Conservation (phyloP, 305 asterid genomes). For the Solanum hybrid region DNA sequence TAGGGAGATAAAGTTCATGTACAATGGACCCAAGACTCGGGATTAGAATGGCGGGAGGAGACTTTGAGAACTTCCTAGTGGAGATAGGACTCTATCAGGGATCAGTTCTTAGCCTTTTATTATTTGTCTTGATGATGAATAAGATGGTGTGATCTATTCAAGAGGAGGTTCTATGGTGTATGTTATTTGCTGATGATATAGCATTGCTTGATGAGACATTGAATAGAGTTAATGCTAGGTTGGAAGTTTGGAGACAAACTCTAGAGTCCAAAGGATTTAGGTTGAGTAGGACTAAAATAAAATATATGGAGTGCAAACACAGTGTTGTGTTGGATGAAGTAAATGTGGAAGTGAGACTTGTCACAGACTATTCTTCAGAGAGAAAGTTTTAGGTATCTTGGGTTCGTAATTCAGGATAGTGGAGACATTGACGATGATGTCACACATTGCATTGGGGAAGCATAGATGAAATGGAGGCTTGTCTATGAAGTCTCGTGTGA, state of each 20-base stretch:
- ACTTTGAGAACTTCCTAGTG: no score
- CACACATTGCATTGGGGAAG: neutral
- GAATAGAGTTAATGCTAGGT: neutral
- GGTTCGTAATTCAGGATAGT: neutral
- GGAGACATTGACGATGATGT: neutral
- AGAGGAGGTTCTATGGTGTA: neutral
- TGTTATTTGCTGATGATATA: neutral
- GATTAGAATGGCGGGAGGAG: no score
- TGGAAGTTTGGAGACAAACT: neutral
- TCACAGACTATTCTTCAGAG: neutral
- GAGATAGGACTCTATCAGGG: no score
- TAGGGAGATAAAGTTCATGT: no score
- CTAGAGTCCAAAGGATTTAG: neutral
- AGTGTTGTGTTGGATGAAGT: neutral
- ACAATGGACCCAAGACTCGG: no score
- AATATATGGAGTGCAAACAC: neutral
- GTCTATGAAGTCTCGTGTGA: neutral
- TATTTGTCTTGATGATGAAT: no score
- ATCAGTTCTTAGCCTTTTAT: no score
- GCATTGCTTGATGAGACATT: neutral
- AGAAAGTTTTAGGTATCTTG: neutral
- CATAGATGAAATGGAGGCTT: neutral
- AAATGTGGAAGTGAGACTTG: neutral
- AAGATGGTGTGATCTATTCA: no score
- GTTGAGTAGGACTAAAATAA: neutral